Percentiles rank a stretch among this genome's conserved stretches.
Conservation (phyloP, 257 asterid genomes). For the Solanum virginianum region DNA sequence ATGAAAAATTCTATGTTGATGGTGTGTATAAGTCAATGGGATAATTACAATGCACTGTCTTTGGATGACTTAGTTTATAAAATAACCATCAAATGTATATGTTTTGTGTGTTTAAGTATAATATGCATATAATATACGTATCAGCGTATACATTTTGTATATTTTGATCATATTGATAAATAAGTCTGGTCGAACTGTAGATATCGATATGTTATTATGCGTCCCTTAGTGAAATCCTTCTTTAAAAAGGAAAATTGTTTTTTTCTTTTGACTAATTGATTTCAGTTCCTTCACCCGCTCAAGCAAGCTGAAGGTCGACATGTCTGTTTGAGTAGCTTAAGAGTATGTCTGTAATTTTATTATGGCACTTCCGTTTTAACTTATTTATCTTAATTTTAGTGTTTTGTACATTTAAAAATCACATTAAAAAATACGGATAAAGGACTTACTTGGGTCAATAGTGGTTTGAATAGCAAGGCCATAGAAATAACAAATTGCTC, state of each 20-base stretch:
- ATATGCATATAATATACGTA: background rate
- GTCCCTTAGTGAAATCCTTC: background rate
- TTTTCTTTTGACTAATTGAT: no score
- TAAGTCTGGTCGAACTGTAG: background rate
- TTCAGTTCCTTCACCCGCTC: no score
- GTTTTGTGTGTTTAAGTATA: background rate
- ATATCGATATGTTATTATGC: background rate
- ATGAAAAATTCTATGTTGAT: background rate
- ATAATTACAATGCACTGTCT: background rate
- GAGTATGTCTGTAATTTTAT: no score
- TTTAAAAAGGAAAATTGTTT: no score
- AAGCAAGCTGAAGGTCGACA: no score
- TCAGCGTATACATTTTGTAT: background rate
- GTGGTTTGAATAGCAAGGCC: conserved; percentile 23
- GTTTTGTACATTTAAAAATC: no score
- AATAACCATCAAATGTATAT: background rate
- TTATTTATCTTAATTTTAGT: no score
- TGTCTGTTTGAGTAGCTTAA: no score
- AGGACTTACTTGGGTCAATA: conserved; percentile 27
- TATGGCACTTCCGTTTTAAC: no score
- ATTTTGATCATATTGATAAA: background rate
- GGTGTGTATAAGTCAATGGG: background rate
- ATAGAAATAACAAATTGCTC: conserved; percentile 16
- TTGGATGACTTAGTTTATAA: background rate
- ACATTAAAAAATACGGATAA: no score